Conservation (phyloP, 23 red algal genomes). For the Gracilaria gracilis region DNA sequence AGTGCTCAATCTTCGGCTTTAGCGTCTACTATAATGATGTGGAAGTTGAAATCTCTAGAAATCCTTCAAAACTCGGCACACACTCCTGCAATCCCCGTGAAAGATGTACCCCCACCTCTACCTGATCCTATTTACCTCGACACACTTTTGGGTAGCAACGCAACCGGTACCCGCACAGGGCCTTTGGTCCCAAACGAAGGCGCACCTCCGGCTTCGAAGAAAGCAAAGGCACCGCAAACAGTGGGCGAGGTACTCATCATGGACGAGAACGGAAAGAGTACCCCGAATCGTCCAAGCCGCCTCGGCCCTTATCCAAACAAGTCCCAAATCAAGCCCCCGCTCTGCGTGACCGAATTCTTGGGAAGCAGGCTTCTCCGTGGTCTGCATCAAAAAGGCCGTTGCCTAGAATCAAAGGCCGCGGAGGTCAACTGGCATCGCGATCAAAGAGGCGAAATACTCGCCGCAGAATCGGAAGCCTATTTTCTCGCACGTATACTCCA, state of each 20-base stretch:
- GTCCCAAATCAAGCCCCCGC: neutral
- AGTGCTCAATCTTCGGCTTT: neutral
- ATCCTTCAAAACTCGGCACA: neutral
- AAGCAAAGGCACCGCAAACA: neutral
- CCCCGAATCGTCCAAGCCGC: neutral
- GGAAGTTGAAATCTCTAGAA: conserved; percentile 2
- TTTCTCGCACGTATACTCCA: too few relatives aligned
- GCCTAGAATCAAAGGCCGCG: too few relatives aligned
- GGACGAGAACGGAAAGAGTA: neutral
- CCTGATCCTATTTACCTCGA: too few relatives aligned
- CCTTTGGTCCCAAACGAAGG: neutral
- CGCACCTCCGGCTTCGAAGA: neutral
- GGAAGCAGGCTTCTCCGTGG: neutral
- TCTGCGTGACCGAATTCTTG: conserved; percentile 7
- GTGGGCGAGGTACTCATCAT: neutral
- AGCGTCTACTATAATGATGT: neutral
- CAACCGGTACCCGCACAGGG: neutral
- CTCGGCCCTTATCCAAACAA: neutral
- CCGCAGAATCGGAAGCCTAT: too few relatives aligned
- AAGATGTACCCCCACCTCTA: too few relatives aligned
- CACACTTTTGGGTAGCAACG: neutral
- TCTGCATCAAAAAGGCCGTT: neutral
- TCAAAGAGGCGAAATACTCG: too few relatives aligned
- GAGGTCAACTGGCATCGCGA: too few relatives aligned
- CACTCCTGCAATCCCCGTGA: too few relatives aligned